Conservation (phyloP, 805 yeast species). For the Kuraishia hungarica region DNA sequence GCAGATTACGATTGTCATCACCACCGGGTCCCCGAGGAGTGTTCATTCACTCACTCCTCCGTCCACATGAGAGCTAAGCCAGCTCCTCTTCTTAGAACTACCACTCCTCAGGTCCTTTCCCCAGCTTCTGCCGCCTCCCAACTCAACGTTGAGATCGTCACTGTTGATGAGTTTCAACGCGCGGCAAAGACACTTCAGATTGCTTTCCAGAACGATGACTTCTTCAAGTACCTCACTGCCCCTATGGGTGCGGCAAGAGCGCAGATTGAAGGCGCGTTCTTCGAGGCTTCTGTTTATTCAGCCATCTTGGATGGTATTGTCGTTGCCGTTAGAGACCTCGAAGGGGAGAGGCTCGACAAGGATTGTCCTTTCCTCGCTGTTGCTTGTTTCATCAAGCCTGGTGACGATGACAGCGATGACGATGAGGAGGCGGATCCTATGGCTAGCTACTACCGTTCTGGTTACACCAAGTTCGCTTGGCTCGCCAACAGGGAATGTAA, state of each 20-base stretch:
- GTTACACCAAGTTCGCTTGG: slow-evolving; percentile 25
- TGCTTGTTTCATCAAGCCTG: slow-evolving; percentile 37
- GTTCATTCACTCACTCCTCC: neutral
- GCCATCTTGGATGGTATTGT: slow-evolving; percentile 40
- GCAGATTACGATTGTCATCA: neutral
- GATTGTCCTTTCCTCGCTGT: slow-evolving; percentile 42
- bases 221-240: slow-evolving; percentile 40
- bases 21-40: neutral
- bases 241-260: slow-evolving; percentile 27
- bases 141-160: slow-evolving; percentile 10
- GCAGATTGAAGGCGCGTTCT: slow-evolving; percentile 38
- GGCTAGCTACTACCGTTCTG: slow-evolving; percentile 21
- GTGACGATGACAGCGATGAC: neutral
- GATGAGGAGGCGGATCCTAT: slow-evolving; percentile 24
- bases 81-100: neutral
- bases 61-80: neutral
- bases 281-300: slow-evolving; percentile 45
- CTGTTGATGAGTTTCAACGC: slow-evolving; percentile 36
- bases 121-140: neutral
- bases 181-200: slow-evolving; percentile 46
- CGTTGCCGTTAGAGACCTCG: slow-evolving; percentile 40
- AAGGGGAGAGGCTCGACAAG: slow-evolving; percentile 26
- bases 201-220: slow-evolving; percentile 48
- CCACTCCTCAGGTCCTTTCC: neutral
- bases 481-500: slow-evolving; percentile 33